Conservation (phyloP, 352 stramenopile species). For the Pythium phragmiticola region DNA sequence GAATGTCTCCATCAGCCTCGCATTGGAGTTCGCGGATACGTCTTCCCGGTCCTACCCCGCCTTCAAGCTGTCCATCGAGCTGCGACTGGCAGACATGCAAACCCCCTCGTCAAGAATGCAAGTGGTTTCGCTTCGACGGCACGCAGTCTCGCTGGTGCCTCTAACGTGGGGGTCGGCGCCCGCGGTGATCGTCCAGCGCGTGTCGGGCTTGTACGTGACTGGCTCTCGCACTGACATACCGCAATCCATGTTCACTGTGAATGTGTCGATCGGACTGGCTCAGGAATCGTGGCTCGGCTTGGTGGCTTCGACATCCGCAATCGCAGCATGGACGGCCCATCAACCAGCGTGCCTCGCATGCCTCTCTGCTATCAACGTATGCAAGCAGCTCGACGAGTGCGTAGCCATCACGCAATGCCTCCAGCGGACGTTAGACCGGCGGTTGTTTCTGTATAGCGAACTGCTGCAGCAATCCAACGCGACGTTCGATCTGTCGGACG, state of each 20-base stretch:
- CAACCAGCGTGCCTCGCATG: slow-evolving; percentile 15
- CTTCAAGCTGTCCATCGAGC: neutral
- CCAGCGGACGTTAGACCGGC: neutral
- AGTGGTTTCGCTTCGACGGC: neutral
- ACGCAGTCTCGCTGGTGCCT: neutral
- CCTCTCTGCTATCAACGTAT: neutral
- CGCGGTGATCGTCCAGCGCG: neutral
- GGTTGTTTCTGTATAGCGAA: slow-evolving; percentile 2
- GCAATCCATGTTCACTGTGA: neutral
- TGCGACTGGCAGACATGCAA: slow-evolving; percentile 4
- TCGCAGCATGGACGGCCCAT: neutral
- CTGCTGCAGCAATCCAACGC: slow-evolving; percentile 4
- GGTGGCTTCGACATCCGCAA: neutral
- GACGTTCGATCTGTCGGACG: slow-evolving; percentile 1
- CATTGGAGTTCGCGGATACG: slow-evolving; percentile 1
- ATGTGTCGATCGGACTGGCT: slow-evolving; percentile 3
- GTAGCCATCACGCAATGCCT: slow-evolving; percentile 16
- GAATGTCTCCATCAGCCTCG: slow-evolving; percentile 4
- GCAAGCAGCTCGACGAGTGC: slow-evolving; percentile 17
- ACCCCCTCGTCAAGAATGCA: neutral
- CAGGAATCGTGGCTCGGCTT: slow-evolving; percentile 2
- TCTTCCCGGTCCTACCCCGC: neutral
- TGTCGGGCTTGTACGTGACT: neutral
- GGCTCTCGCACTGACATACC: neutral
- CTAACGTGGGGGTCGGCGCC: neutral